Evolutionary conservation across 106 monocot genomes (phyloP).

Genomic region (Allium fistulosum): DNA sequence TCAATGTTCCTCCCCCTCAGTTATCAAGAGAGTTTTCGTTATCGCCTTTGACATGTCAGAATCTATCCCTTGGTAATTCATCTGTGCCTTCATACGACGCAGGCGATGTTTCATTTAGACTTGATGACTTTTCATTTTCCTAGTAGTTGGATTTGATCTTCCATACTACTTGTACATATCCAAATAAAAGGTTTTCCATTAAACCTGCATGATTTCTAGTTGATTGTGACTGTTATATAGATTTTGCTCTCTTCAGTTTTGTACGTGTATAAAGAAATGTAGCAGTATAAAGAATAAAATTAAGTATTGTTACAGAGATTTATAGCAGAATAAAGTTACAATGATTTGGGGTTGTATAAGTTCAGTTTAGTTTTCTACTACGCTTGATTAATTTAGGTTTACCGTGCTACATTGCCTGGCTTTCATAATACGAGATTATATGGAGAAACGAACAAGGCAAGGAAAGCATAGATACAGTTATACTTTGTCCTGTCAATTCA

Average conservation of each 20-base stretch:
- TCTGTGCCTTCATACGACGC: slow-evolving; percentile 20
- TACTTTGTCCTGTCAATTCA: too few species aligned
- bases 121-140: slow-evolving; percentile 38
- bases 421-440: too few species aligned
- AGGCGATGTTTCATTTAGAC: slow-evolving; percentile 56
- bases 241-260: background rate
- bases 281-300: background rate
- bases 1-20: background rate
- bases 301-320: slow-evolving; percentile 9
- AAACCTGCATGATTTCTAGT: background rate
- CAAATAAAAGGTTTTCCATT: background rate
- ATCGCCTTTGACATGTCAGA: slow-evolving; percentile 3
- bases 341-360: too few species aligned
- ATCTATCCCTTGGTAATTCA: slow-evolving; percentile 1
- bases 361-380: too few species aligned
- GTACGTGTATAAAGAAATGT: background rate
- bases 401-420: too few species aligned
- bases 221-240: background rate
- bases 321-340: too few species aligned
- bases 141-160: slow-evolving; percentile 46
- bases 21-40: background rate
- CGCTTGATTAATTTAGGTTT: too few species aligned
- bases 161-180: background rate
- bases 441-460: too few species aligned
- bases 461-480: too few species aligned